Percentiles rank a stretch among this genome's conserved stretches.
Evolutionary conservation across 2,329 filamentous ascomycete genomes (phyloP).

Genomic region (Stachybotrys echinatus): DNA sequence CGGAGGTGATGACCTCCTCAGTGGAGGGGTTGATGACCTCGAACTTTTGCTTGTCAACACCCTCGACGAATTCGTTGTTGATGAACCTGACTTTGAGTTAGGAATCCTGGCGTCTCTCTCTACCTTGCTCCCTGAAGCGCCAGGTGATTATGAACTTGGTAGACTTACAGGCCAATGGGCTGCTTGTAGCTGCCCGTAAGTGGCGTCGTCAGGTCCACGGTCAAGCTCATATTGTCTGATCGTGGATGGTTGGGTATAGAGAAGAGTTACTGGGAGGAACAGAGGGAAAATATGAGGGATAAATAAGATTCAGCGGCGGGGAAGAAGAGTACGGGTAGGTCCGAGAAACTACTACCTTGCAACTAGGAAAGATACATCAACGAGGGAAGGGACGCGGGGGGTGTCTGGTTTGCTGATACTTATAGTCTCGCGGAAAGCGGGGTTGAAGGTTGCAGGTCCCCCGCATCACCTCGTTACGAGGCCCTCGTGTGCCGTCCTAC

Average conservation of each 20-base stretch:
- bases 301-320: background rate
- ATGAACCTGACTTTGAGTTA: constrained; percentile 61
- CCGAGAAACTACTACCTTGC: too few species aligned
- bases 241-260: constrained; percentile 8
- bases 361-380: background rate
- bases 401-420: background rate
- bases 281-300: background rate
- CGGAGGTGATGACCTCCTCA: constrained; percentile 78
- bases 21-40: constrained; percentile 86
- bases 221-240: constrained; percentile 45
- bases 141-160: too few species aligned
- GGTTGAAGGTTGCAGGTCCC: background rate
- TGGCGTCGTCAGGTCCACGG: constrained; percentile 63
- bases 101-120: too few species aligned
- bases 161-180: constrained; percentile 55
- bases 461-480: background rate
- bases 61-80: constrained; percentile 81
- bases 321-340: background rate
- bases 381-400: background rate
- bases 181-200: constrained; percentile 54
- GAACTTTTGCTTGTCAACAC: constrained; percentile 82
- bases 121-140: background rate
- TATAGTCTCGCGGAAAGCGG: background rate
- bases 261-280: background rate
- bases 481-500: background rate